Conservation (phyloP, 257 asterid species). For the Nicotiana attenuata region DNA sequence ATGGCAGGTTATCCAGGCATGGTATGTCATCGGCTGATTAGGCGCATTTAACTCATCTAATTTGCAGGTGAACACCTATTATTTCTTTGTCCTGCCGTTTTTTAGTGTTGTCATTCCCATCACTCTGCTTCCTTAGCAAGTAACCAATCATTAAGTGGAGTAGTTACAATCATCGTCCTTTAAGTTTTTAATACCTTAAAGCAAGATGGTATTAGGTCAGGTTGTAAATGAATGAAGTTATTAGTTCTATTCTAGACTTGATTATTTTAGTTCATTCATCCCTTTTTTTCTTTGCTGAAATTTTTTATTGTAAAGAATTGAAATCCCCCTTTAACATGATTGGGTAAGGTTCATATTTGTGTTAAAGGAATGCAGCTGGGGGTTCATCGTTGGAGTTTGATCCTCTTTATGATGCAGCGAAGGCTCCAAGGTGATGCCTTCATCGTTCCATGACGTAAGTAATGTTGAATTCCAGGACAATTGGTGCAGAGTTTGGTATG, state of each 20-base stretch:
- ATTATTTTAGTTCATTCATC: not conserved
- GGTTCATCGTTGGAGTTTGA: slow-evolving; percentile 71
- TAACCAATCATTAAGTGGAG: not conserved
- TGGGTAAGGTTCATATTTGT: not conserved
- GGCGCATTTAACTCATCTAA: slow-evolving; percentile 85
- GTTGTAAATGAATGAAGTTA: not conserved
- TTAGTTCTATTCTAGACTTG: not conserved
- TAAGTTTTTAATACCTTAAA: not conserved
- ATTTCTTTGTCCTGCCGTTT: not conserved
- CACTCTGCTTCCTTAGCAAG: not conserved
- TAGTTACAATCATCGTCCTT: not conserved
- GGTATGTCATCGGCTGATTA: slow-evolving; percentile 96
- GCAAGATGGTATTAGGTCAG: not conserved
- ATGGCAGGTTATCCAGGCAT: slow-evolving; percentile 81
- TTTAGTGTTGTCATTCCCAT: not conserved
- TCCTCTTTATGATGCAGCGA: slow-evolving; percentile 79
- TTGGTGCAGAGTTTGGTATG: slow-evolving; percentile 93
- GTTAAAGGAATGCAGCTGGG: slow-evolving; percentile 45
- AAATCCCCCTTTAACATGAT: not conserved
- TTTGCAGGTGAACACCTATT: slow-evolving; percentile 55
- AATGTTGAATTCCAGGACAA: slow-evolving; percentile 94
- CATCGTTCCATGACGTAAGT: slow-evolving; percentile 86
- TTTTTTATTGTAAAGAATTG: not conserved
- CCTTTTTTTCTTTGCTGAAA: not conserved
- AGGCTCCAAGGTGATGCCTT: slow-evolving; percentile 82